Evolutionary conservation across 768 basidiomycete genomes (phyloP).

Genomic region (Asterophora lycoperdoides): DNA sequence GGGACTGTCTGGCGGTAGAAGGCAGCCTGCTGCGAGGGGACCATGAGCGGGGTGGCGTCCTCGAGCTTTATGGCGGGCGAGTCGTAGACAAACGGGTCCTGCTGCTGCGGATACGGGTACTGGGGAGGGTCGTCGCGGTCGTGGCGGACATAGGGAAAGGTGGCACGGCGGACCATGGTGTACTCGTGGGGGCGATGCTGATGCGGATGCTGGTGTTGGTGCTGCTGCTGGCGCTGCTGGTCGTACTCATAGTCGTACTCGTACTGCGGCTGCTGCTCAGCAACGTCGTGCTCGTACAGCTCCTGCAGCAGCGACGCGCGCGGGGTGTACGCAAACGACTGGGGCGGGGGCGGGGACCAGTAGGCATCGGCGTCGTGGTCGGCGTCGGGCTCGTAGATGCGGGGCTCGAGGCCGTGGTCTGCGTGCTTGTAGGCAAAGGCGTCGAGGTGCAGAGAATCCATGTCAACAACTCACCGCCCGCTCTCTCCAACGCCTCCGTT

Average conservation of each 20-base stretch:
- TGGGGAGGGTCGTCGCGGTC: slow-evolving; percentile 53
- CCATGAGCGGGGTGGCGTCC: slow-evolving; percentile 53
- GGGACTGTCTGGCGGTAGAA: slow-evolving; percentile 37
- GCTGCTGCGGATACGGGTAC: slow-evolving; percentile 39
- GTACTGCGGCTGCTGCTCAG: slow-evolving; percentile 38
- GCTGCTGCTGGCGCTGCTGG: slow-evolving; percentile 22
- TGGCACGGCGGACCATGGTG: slow-evolving; percentile 56
- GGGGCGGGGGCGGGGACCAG: slow-evolving; percentile 26
- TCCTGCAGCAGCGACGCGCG: slow-evolving; percentile 63
- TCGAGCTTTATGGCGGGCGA: slow-evolving; percentile 62
- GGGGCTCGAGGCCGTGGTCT: slow-evolving; percentile 46
- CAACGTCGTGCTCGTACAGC: slow-evolving; percentile 59
- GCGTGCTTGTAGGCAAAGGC: slow-evolving; percentile 26
- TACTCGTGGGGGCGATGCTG: slow-evolving; percentile 42
- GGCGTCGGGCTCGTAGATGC: slow-evolving; percentile 46
- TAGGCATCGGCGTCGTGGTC: slow-evolving; percentile 40
- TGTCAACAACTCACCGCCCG: too few species aligned
- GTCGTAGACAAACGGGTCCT: slow-evolving; percentile 42
- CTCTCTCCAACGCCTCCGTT: background rate
- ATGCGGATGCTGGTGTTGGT: slow-evolving; percentile 29
- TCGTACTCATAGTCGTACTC: slow-evolving; percentile 32
- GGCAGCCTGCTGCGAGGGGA: slow-evolving; percentile 57
- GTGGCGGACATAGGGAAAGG: slow-evolving; percentile 73
- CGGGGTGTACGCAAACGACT: slow-evolving; percentile 23
- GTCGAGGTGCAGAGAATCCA: slow-evolving; percentile 54